These are phyloP conservation scores for Colletotrichum salicis DNA, from an alignment of 2,329 filamentous ascomycete species.

Conservation along the genomic window DNA sequence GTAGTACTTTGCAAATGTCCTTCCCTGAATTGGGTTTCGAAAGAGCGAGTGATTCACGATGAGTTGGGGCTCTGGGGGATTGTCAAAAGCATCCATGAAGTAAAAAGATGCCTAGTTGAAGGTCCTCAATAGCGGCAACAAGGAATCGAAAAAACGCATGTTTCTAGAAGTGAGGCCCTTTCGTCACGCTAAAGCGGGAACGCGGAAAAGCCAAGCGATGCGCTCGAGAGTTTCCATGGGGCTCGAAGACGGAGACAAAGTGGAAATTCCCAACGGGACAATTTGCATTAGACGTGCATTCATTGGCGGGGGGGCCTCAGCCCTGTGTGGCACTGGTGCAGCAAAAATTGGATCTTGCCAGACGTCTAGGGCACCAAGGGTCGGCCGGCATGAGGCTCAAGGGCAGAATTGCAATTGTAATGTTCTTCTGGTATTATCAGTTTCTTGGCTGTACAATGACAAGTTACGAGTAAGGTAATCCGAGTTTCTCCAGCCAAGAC, in stretches of 20 bases:
- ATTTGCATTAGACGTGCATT: constrained; percentile 14
- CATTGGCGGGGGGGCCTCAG: constrained; percentile 25
- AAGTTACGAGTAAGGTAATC: too few species aligned
- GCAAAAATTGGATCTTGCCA: too few species aligned
- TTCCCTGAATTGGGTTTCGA: background rate
- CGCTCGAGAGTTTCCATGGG: background rate
- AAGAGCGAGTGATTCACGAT: background rate
- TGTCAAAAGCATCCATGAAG: background rate
- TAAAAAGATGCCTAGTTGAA: too few species aligned
- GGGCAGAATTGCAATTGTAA: background rate
- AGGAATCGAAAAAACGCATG: background rate
- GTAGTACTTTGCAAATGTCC: background rate
- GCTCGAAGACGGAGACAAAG: background rate
- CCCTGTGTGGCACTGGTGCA: constrained; percentile 8
- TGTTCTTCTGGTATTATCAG: background rate
- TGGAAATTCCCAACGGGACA: background rate
- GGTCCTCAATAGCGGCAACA: background rate
- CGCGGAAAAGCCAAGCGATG: background rate
- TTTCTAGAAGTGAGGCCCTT: background rate
- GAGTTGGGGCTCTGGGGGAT: background rate
- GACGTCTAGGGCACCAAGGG: too few species aligned
- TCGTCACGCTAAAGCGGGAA: background rate
- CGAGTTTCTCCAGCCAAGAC: too few species aligned
- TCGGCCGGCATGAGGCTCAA: too few species aligned
- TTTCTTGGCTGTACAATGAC: too few species aligned